Evolutionary conservation across 768 basidiomycete species (phyloP), one percentile per base, ranked within the genome.

Genomic region (Mycena belliarum): DNA sequence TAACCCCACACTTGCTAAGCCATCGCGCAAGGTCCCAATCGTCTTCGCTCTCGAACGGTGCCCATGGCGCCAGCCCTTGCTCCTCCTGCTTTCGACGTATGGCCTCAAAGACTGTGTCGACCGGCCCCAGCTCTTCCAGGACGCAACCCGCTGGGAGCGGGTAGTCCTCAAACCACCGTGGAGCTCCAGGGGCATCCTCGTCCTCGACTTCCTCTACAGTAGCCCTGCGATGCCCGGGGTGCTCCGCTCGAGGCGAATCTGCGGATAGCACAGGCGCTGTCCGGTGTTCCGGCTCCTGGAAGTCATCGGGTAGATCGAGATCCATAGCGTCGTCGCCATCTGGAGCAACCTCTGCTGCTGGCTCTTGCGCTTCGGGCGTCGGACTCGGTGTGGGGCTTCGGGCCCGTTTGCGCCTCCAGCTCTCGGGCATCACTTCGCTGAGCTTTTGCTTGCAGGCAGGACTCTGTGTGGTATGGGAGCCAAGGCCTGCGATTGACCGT

Each of bases 21-120:
- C 59, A 61, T 20, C 45, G 49, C 6, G 59, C 59, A 4, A 61
- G 45, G 2, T 55, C 45, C 59, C 59, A 61, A 14, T 61, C 54
- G 0, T 55, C 59, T 40, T 61, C 44, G 44, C 33, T 52, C 4
- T 45, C 49, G 32, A 61, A 56, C 15, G 59, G 59, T 2, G 28
- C 35, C 54, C 54, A 56, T 9, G 54, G 49, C 4, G 25, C 28
- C 7, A 18, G 38, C 1, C 45, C 50, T 2, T 23, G 18, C 10
- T 24, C 49, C 8, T 8, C 10, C 45, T 61, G 59, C 38, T 47
- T 16, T 11, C n/a, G 3, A 6, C 59, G 33, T 1, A 55, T 46
- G 5, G 37, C 21, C 45, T 56, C 59, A 37, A 55, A 61, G 7
- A 20, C 10, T 4, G 59, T 61, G 23, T 55, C 6, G 18, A 16